Evolutionary conservation across 176 grass and related monocot species (phyloP).

Genomic region (Musa troglodytarum): DNA sequence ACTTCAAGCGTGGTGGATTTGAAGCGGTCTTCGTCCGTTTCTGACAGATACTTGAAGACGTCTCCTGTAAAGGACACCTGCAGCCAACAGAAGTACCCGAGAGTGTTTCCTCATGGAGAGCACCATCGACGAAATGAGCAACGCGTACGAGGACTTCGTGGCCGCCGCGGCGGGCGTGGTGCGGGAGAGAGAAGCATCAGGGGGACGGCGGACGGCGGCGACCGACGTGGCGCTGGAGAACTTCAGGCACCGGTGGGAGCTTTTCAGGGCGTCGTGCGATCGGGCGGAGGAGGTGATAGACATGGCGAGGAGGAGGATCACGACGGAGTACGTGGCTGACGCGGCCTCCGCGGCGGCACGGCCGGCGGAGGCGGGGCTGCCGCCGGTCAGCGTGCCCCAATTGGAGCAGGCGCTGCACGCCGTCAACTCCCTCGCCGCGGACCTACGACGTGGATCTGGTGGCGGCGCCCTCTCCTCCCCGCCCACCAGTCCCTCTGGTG

Average conservation of each 20-base stretch:
- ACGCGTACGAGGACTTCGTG: slow-evolving; percentile 6
- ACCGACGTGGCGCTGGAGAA: neutral
- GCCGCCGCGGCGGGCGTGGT: neutral
- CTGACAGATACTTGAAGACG: too few relatives aligned
- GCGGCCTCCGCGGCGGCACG: neutral
- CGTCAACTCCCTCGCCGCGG: neutral
- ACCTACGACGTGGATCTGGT: neutral
- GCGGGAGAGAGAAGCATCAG: neutral
- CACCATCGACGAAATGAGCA: neutral
- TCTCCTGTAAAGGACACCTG: too few relatives aligned
- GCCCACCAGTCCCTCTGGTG: neutral
- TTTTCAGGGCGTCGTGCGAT: slow-evolving; percentile 10
- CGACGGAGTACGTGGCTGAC: slow-evolving; percentile 1
- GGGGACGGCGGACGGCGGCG: neutral
- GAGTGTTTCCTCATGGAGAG: neutral
- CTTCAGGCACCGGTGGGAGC: neutral
- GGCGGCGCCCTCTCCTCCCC: neutral
- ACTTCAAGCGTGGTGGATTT: too few relatives aligned
- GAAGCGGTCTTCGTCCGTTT: too few relatives aligned
- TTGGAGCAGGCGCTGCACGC: neutral
- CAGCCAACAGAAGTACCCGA: too few relatives aligned
- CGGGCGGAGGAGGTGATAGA: neutral
- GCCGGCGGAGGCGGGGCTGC: neutral
- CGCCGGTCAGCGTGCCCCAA: neutral
- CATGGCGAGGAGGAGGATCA: neutral